Conservation (phyloP, 495 filamentous ascomycete genomes). For the Trichoderma reesei region DNA sequence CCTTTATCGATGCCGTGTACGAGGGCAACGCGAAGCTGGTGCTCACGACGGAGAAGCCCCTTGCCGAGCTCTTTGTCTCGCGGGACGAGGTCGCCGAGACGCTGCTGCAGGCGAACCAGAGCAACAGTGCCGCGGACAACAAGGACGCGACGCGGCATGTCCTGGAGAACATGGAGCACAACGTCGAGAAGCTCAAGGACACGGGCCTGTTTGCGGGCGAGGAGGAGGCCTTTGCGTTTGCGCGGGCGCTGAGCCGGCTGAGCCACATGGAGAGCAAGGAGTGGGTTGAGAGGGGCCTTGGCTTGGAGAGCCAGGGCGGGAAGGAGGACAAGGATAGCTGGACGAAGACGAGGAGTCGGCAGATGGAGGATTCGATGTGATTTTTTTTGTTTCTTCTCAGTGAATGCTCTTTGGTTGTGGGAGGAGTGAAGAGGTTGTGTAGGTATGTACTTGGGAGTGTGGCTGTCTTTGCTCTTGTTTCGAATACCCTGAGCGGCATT, state of each 20-base stretch:
- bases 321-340: conserved; percentile 54
- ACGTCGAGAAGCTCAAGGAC: conserved; percentile 74
- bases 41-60: conserved; percentile 75
- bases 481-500: background rate
- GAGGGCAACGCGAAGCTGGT: conserved; percentile 84
- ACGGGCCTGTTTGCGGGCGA: conserved; percentile 86
- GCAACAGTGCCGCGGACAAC: conserved; percentile 21
- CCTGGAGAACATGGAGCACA: conserved; percentile 90
- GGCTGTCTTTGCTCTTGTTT: background rate
- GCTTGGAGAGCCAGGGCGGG: conserved; percentile 46
- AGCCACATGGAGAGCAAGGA: conserved; percentile 88
- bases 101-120: conserved; percentile 24
- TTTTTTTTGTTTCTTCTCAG: background rate
- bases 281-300: conserved; percentile 87
- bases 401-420: too few relatives aligned
- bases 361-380: conserved; percentile 69
- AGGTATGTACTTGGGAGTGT: background rate
- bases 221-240: conserved; percentile 95
- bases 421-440: background rate
- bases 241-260: conserved; percentile 73
- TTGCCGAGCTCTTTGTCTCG: conserved; percentile 83
- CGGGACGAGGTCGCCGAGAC: conserved; percentile 57
- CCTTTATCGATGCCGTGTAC: conserved; percentile 93
- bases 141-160: conserved; percentile 39
- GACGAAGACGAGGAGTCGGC: conserved; percentile 54